phyloP scores from a whole-genome alignment of 768 basidiomycete genomes.

The Amylocystis lapponica region DNA sequence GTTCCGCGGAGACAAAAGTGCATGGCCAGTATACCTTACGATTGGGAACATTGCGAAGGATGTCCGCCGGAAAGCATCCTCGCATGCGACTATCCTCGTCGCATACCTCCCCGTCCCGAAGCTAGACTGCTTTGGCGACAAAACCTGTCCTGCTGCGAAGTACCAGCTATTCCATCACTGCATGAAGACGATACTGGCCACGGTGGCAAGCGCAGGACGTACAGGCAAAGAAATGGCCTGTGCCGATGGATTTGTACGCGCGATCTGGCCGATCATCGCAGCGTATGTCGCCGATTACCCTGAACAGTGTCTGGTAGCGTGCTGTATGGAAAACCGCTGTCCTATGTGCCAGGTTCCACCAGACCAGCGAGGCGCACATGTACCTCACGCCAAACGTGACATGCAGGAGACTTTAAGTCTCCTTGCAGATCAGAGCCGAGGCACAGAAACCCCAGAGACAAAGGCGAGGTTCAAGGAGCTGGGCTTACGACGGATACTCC shows the following conservation, averaged over 20 bases:
- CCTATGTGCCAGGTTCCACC: constrained; percentile 19
- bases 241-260: constrained; percentile 29
- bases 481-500: constrained; percentile 10
- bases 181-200: constrained; percentile 27
- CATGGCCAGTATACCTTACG: constrained; percentile 26
- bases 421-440: background rate
- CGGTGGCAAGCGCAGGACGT: constrained; percentile 24
- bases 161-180: constrained; percentile 33
- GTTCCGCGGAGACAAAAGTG: too few relatives aligned
- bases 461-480: background rate
- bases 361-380: constrained; percentile 14
- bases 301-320: too few relatives aligned
- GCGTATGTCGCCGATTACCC: too few relatives aligned
- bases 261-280: constrained; percentile 35
- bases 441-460: background rate
- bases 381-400: background rate
- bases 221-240: constrained; percentile 29
- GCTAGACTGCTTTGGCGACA: constrained; percentile 16
- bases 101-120: constrained; percentile 26
- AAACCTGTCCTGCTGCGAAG: constrained; percentile 10
- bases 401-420: background rate
- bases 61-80: constrained; percentile 13
- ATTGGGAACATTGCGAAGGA: constrained; percentile 24
- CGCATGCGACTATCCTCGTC: constrained; percentile 15
- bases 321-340: too few relatives aligned